phyloP scores from a whole-genome alignment of 805 yeast genomes.

The Candida germanica region DNA sequence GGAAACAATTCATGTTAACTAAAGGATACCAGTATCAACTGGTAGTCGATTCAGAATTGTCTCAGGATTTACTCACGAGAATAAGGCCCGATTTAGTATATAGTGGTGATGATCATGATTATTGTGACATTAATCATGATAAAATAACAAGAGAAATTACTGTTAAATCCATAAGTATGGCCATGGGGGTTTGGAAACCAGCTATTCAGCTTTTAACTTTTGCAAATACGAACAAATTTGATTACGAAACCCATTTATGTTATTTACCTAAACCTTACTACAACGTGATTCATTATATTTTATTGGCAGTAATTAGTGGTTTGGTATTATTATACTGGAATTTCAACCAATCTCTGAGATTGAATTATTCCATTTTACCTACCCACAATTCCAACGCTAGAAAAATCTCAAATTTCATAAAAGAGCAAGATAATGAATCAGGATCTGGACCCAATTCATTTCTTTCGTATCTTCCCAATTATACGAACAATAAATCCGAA shows the following conservation, averaged over 20 bases:
- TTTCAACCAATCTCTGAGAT: slow-evolving; percentile 19
- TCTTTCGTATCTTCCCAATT: slow-evolving; percentile 1
- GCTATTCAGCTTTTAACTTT: slow-evolving; percentile 83
- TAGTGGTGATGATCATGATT: slow-evolving; percentile 97
- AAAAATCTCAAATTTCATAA: slow-evolving; percentile 28
- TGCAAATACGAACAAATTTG: slow-evolving; percentile 9
- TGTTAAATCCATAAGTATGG: slow-evolving; percentile 87
- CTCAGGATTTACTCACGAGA: slow-evolving; percentile 54
- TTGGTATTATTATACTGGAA: slow-evolving; percentile 27
- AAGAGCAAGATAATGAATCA: slow-evolving; percentile 23
- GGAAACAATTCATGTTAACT: slow-evolving; percentile 49
- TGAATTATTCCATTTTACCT: slow-evolving; percentile 27
- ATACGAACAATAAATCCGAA: background rate
- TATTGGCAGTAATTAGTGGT: slow-evolving; percentile 32
- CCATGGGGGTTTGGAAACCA: slow-evolving; percentile 83
- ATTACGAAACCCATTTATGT: slow-evolving; percentile 41
- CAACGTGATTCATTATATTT: slow-evolving; percentile 36
- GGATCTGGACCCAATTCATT: background rate
- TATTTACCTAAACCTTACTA: slow-evolving; percentile 46
- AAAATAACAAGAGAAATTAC: slow-evolving; percentile 66
- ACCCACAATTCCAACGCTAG: slow-evolving; percentile 15
- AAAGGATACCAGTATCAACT: slow-evolving; percentile 88
- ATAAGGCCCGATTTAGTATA: slow-evolving; percentile 69
- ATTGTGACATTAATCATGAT: slow-evolving; percentile 67
- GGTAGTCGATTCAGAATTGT: slow-evolving; percentile 61